Percentiles rank a stretch among this genome's conserved stretches.
phyloP scores from a whole-genome alignment of 2,329 filamentous ascomycete genomes.

The Elsinoe australis region DNA sequence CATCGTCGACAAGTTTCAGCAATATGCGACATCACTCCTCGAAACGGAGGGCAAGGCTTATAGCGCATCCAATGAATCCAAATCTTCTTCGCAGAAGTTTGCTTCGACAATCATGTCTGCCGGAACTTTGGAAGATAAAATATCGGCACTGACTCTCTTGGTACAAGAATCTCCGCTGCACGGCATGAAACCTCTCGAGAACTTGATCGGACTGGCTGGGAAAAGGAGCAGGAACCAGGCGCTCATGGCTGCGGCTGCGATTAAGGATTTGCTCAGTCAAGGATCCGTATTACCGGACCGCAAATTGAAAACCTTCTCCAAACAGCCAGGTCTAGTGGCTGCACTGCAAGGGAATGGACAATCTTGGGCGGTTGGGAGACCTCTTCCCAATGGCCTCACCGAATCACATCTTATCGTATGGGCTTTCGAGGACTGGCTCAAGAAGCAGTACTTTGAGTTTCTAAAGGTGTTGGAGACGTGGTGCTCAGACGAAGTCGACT shows the following conservation, averaged over 20 bases:
- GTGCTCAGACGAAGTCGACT: constrained; percentile 93
- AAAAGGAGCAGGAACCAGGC: constrained; percentile 93
- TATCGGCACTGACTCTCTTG: constrained; percentile 87
- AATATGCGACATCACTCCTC: constrained; percentile 66
- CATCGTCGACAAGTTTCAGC: constrained; percentile 52
- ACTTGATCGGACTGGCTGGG: constrained; percentile 69
- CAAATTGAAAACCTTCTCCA: constrained; percentile 69
- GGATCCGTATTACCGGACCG: constrained; percentile 81
- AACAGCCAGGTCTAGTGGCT: constrained; percentile 68
- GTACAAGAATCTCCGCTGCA: constrained; percentile 95
- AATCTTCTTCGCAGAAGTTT: constrained; percentile 88
- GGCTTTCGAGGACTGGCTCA: constrained; percentile 93
- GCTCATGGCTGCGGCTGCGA: constrained; percentile 79
- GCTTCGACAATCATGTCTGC: constrained; percentile 95
- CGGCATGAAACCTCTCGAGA: constrained; percentile 82
- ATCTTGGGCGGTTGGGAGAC: constrained; percentile 61
- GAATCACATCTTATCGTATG: constrained; percentile 75
- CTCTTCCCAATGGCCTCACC: constrained; percentile 65
- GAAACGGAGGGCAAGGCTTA: constrained; percentile 73
- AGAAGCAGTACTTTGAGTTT: constrained; percentile 86
- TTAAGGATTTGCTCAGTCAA: constrained; percentile 89
- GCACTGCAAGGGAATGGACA: constrained; percentile 57
- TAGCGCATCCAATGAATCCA: constrained; percentile 59
- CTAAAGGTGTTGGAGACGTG: constrained; percentile 85
- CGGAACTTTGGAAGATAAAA: constrained; percentile 92